Evolutionary conservation across 192 early-diverging fungal genomes (phyloP).

Genomic region (Backusella psychrophila): DNA sequence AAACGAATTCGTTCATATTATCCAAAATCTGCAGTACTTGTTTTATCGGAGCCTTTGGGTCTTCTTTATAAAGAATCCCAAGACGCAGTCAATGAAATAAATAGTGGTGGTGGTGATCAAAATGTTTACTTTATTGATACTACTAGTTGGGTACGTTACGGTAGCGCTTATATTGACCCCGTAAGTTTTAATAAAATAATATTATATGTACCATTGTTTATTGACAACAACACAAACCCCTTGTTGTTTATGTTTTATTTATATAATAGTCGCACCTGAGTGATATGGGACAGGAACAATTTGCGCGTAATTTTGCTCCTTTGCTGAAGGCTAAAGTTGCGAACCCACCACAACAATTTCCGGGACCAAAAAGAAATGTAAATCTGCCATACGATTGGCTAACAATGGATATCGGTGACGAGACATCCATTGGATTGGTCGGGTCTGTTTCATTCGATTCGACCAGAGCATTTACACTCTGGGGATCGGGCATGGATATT

Average conservation of each 20-base stretch:
- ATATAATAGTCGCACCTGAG: conserved; percentile 20
- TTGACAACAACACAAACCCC: not conserved
- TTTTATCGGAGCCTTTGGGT: conserved; percentile 27
- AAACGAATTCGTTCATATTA: not conserved
- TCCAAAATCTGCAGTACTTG: not conserved
- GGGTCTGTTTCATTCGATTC: conserved; percentile 34
- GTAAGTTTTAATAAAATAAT: conserved; percentile 4
- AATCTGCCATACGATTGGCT: conserved; percentile 24
- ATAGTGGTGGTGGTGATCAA: conserved; percentile 14
- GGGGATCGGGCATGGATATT: conserved; percentile 26
- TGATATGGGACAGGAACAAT: conserved; percentile 18
- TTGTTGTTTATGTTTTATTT: conserved; percentile 1
- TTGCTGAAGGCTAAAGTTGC: conserved; percentile 23
- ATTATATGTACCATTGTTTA: not conserved
- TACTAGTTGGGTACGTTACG: conserved; percentile 24
- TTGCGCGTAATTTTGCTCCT: conserved; percentile 26
- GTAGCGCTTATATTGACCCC: conserved; percentile 14
- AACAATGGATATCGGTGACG: conserved; percentile 31
- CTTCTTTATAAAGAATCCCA: conserved; percentile 15
- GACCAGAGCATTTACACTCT: conserved; percentile 22
- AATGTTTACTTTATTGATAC: conserved; percentile 27
- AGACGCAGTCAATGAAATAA: conserved; percentile 5
- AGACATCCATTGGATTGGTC: conserved; percentile 13
- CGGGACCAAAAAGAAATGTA: conserved; percentile 12
- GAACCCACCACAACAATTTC: conserved; percentile 6